phyloP scores from a whole-genome alignment of 2,329 filamentous ascomycete genomes.

The Stagonosporopsis vannaccii region DNA sequence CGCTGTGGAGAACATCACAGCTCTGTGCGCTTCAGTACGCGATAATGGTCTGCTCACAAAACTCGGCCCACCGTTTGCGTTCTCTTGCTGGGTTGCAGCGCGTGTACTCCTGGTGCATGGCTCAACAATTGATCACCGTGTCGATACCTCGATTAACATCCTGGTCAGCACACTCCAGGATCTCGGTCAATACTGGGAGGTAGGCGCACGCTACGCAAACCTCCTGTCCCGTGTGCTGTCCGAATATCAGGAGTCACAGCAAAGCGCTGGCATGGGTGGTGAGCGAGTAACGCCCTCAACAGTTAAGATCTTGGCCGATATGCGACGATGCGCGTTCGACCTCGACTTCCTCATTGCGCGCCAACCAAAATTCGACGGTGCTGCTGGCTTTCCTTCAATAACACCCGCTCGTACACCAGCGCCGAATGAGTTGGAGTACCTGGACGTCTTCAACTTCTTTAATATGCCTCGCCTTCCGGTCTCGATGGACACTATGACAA shows the following conservation, averaged over 20 bases:
- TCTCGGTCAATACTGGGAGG: constrained; percentile 85
- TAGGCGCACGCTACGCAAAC: constrained; percentile 80
- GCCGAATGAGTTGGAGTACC: constrained; percentile 84
- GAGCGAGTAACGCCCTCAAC: constrained; percentile 80
- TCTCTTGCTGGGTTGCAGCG: constrained; percentile 90
- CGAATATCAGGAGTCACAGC: constrained; percentile 81
- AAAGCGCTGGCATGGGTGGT: constrained; percentile 64
- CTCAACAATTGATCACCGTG: constrained; percentile 83
- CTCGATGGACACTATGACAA: constrained; percentile 41
- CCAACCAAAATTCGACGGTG: constrained; percentile 63
- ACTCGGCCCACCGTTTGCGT: constrained; percentile 88
- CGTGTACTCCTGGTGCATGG: constrained; percentile 87
- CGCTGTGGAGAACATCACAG: constrained; percentile 74
- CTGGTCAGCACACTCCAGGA: constrained; percentile 83
- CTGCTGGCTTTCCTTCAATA: constrained; percentile 45
- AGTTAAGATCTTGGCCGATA: constrained; percentile 87
- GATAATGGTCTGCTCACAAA: constrained; percentile 76
- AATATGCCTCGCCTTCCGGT: constrained; percentile 79
- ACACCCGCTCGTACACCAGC: constrained; percentile 74
- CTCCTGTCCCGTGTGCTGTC: constrained; percentile 84
- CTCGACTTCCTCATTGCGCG: constrained; percentile 87
- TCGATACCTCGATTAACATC: constrained; percentile 79
- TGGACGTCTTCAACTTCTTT: constrained; percentile 95
- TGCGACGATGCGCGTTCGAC: constrained; percentile 89
- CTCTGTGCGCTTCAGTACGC: constrained; percentile 79